These are phyloP conservation scores for Rhizopus microsporus DNA, from an alignment of 371 early-diverging fungal genomes.

Conservation along the genomic window DNA sequence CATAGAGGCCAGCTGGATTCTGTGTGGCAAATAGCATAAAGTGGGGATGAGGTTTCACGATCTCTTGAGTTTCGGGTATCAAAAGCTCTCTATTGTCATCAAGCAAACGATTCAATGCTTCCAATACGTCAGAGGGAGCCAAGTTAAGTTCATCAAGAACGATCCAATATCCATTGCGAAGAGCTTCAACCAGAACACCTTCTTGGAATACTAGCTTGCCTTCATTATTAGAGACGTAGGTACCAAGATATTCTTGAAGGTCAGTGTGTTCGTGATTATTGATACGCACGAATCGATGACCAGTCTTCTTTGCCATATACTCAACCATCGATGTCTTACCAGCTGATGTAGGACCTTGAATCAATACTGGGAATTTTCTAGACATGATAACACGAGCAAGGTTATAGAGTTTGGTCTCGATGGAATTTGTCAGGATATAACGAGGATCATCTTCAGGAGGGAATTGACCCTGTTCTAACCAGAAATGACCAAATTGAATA, in stretches of 20 bases:
- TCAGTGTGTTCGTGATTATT: constrained; percentile 99
- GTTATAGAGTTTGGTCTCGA: constrained; percentile 81
- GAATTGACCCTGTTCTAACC: constrained; percentile 77
- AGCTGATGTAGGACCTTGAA: constrained; percentile 99
- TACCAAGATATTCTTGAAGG: constrained; percentile 97
- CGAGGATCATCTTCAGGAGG: constrained; percentile 49
- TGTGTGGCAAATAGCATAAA: constrained; percentile 99
- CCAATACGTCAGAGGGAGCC: constrained; percentile 99
- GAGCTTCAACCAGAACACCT: constrained; percentile 95
- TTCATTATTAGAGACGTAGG: constrained; percentile 79
- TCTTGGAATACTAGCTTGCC: constrained; percentile 94
- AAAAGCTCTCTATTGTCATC: constrained; percentile 99
- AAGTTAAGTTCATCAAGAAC: constrained; percentile 99
- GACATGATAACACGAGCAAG: constrained; percentile 94
- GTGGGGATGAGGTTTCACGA: constrained; percentile 93
- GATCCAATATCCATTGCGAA: constrained; percentile 98
- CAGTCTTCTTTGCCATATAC: constrained; percentile 92
- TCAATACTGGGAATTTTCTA: constrained; percentile 93
- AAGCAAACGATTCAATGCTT: constrained; percentile 98
- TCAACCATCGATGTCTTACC: constrained; percentile 99
- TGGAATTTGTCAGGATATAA: constrained; percentile 92
- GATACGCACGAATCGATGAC: constrained; percentile 96
- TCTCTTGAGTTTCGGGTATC: constrained; percentile 96
- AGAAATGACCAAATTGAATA: constrained; percentile 84
- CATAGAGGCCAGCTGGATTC: constrained; percentile 98